phyloP scores from a whole-genome alignment of 352 stramenopile genomes.

The Phytophthora tubulina region DNA sequence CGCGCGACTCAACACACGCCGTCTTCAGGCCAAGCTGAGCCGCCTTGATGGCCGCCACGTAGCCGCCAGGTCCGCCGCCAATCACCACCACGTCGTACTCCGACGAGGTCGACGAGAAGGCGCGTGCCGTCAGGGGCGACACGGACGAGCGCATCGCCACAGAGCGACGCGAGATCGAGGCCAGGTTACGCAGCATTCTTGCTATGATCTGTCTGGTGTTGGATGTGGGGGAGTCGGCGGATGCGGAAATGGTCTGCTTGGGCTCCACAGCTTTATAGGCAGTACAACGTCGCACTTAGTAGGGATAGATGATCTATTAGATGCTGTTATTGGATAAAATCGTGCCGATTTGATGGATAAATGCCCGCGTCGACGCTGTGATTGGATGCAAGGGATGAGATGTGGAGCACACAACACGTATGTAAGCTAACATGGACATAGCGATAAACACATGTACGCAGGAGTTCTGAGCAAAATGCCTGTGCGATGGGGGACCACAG shows the following conservation, averaged over 20 bases:
- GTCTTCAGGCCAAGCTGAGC: slow-evolving; percentile 98
- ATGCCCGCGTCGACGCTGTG: slow-evolving; percentile 24
- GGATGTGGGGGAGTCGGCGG: slow-evolving; percentile 10
- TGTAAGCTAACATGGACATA: no score
- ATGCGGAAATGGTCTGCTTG: slow-evolving; percentile 31
- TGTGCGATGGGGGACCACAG: no score
- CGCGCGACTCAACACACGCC: slow-evolving; percentile 97
- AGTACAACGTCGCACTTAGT: slow-evolving; percentile 22
- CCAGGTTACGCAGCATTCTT: slow-evolving; percentile 40
- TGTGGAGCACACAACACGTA: slow-evolving; percentile 22
- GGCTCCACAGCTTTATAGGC: slow-evolving; percentile 8
- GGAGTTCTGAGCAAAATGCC: no score
- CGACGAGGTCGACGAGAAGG: slow-evolving; percentile 58
- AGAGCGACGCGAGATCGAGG: slow-evolving; percentile 39
- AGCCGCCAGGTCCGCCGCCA: slow-evolving; percentile 97
- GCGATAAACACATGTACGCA: no score
- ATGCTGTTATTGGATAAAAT: slow-evolving; percentile 3
- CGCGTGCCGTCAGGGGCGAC: slow-evolving; percentile 40
- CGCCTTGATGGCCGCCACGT: slow-evolving; percentile 99
- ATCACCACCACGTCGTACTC: slow-evolving; percentile 92
- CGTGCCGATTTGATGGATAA: slow-evolving; percentile 2
- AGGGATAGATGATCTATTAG: neutral
- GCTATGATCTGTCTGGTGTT: slow-evolving; percentile 1
- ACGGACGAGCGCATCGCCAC: slow-evolving; percentile 54
- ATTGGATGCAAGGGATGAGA: slow-evolving; percentile 31